Evolutionary conservation across 169 alveolate species (phyloP).

Genomic region (Plasmodium malariae): DNA sequence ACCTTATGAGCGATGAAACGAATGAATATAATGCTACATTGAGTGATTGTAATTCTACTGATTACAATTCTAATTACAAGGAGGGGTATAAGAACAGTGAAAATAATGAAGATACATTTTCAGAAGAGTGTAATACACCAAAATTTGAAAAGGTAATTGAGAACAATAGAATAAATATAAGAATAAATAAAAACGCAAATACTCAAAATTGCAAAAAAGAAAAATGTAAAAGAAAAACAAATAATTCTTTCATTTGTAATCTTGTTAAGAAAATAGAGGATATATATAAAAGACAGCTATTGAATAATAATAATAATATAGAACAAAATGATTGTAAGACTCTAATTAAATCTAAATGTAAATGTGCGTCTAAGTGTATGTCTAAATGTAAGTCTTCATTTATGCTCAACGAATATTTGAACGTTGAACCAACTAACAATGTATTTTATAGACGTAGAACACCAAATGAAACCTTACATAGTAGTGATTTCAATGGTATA

Average conservation of each 20-base stretch:
- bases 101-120: neutral
- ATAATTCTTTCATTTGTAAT: conserved; percentile 26
- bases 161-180: conserved; percentile 13
- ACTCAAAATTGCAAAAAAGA: neutral
- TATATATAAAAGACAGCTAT: too few species aligned
- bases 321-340: too few species aligned
- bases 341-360: too few species aligned
- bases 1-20: neutral
- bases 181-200: conserved; percentile 19
- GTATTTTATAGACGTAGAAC: conserved; percentile 74
- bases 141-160: neutral
- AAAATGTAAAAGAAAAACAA: neutral
- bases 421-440: conserved; percentile 53
- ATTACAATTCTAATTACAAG: neutral
- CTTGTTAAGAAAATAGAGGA: conserved; percentile 33
- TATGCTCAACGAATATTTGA: conserved; percentile 51
- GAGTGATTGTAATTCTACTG: neutral
- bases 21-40: neutral
- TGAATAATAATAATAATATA: too few species aligned
- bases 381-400: conserved; percentile 14
- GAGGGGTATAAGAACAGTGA: conserved; percentile 2
- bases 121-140: conserved; percentile 32
- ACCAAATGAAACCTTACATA: conserved; percentile 35
- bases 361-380: too few species aligned
- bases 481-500: conserved; percentile 63